phyloP scores from a whole-genome alignment of 768 basidiomycete species.

The Macrolepiota fuliginosa region DNA sequence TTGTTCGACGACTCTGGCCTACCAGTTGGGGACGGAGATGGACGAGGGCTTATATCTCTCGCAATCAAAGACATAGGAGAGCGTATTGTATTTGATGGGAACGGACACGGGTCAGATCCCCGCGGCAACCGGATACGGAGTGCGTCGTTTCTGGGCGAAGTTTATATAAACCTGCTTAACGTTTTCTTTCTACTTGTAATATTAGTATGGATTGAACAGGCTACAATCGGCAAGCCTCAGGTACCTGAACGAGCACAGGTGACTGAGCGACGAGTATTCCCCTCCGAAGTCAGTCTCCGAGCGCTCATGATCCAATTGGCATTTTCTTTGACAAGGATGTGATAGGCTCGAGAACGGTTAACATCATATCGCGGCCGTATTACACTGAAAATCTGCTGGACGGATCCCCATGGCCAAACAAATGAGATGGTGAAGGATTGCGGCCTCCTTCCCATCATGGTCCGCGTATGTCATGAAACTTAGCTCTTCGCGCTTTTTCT shows the following conservation, averaged over 20 bases:
- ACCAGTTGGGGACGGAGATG: conserved; percentile 70
- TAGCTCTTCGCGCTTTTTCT: neutral
- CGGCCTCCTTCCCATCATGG: conserved; percentile 95
- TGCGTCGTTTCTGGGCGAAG: conserved; percentile 37
- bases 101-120: conserved; percentile 50
- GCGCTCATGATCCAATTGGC: neutral
- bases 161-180: neutral
- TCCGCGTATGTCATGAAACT: conserved; percentile 64
- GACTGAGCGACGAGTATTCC: conserved; percentile 77
- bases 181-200: conserved; percentile 13
- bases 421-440: conserved; percentile 81
- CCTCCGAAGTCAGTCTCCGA: conserved; percentile 68
- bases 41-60: conserved; percentile 74
- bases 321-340: neutral
- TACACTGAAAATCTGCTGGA: conserved; percentile 85
- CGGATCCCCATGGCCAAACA: conserved; percentile 64
- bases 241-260: conserved; percentile 80
- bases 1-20: conserved; percentile 92
- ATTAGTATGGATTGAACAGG: conserved; percentile 87
- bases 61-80: conserved; percentile 83
- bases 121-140: conserved; percentile 87
- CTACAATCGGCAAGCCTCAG: conserved; percentile 81
- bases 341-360: conserved; percentile 87
- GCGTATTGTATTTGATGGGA: conserved; percentile 91
- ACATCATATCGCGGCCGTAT: conserved; percentile 91